Conservation (phyloP, 2,329 filamentous ascomycete species). For the Stagonosporopsis cucurbitacearum region DNA sequence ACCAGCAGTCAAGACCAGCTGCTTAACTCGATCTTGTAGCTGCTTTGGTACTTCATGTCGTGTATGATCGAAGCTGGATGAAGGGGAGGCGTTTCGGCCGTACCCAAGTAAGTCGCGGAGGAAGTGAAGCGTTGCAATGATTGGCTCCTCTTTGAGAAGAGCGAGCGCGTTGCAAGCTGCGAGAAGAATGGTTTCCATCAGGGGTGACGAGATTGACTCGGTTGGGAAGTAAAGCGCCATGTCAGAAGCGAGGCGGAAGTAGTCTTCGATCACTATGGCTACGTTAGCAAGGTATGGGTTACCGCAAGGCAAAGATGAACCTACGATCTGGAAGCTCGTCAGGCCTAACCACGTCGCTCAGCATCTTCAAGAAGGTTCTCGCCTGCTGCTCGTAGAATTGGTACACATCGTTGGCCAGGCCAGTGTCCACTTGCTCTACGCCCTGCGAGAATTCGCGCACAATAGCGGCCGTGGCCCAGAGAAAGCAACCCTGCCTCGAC, state of each 20-base stretch:
- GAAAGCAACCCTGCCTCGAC: slow-evolving; percentile 92
- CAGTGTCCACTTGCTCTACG: slow-evolving; percentile 79
- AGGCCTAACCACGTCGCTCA: slow-evolving; percentile 77
- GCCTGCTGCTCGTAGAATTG: slow-evolving; percentile 94
- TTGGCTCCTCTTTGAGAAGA: slow-evolving; percentile 87
- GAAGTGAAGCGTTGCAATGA: slow-evolving; percentile 92
- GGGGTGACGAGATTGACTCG: slow-evolving; percentile 77
- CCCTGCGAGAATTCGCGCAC: slow-evolving; percentile 94
- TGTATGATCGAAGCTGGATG: slow-evolving; percentile 66
- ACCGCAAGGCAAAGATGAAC: slow-evolving; percentile 27
- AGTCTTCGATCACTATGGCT: slow-evolving; percentile 81
- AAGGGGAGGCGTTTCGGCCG: slow-evolving; percentile 72
- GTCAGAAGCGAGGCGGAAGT: slow-evolving; percentile 91
- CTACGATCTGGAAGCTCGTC: slow-evolving; percentile 74
- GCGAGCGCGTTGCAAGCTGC: slow-evolving; percentile 86
- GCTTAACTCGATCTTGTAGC: slow-evolving; percentile 74
- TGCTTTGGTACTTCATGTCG: slow-evolving; percentile 69
- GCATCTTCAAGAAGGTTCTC: slow-evolving; percentile 83
- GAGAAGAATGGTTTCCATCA: slow-evolving; percentile 83
- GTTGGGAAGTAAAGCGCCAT: slow-evolving; percentile 91
- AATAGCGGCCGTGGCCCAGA: slow-evolving; percentile 97
- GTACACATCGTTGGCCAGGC: slow-evolving; percentile 88
- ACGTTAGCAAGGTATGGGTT: slow-evolving; percentile 10
- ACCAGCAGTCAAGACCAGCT: slow-evolving; percentile 73
- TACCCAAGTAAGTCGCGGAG: slow-evolving; percentile 89